A percentile compares a stretch with the other conserved stretches of the same genome.
These are phyloP conservation scores for Fistulifera pelliculosa DNA, from an alignment of 108 stramenopile genomes.

Conservation along the genomic window DNA sequence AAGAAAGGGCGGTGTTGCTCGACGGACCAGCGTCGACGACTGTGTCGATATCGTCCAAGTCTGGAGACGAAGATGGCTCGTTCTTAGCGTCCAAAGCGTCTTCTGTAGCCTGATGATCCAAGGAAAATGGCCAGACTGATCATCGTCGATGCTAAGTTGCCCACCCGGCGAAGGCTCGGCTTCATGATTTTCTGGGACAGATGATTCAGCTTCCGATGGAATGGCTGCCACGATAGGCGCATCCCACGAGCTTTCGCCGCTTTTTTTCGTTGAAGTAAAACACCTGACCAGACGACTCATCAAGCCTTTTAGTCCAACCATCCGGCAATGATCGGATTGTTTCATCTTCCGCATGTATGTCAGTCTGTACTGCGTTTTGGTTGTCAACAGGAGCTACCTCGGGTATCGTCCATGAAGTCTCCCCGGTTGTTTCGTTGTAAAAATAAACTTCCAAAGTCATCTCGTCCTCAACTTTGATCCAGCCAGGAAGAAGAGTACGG, in stretches of 20 bases:
- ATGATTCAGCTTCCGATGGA: neutral
- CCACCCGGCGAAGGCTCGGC: neutral
- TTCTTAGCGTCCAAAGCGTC: neutral
- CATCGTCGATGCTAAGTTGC: no score
- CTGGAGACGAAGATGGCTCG: neutral
- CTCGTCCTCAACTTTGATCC: conserved; percentile 30
- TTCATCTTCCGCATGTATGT: neutral
- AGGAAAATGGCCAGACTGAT: neutral
- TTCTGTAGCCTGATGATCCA: neutral
- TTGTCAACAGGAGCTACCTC: neutral
- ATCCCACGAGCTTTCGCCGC: conserved; percentile 31
- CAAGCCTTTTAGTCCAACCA: conserved; percentile 46
- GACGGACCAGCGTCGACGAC: no score
- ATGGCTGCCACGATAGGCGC: conserved; percentile 8
- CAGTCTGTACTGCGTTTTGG: conserved; percentile 4
- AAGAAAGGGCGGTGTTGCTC: no score
- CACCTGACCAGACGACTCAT: conserved; percentile 20
- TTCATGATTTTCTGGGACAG: neutral
- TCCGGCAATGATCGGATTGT: conserved; percentile 16
- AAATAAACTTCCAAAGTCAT: conserved; percentile 25
- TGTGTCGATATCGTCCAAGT: no score
- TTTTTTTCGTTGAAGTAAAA: conserved; percentile 40
- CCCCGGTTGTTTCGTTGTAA: conserved; percentile 41
- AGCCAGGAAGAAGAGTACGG: conserved; percentile 11
- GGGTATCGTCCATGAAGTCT: conserved; percentile 50